Evolutionary conservation across 371 early-diverging fungal species (phyloP), one percentile per base, ranked within the genome.

Genomic region (Mucor circinelloides): DNA sequence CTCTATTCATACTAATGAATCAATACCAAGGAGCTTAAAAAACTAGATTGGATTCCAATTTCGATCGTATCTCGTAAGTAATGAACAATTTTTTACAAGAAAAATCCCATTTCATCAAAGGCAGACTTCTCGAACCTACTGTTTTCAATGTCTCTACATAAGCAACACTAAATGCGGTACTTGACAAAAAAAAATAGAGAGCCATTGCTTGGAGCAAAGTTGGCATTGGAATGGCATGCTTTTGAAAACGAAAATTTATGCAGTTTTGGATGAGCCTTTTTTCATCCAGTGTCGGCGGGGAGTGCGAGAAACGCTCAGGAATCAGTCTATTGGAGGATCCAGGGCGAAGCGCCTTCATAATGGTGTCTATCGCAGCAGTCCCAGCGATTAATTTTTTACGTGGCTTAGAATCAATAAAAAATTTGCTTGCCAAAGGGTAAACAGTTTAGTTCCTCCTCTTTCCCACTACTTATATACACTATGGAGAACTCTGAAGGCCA

Each of bases 401-500:
- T 69, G 70, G 70, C 70, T 69, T 69, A 64, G 70, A 55, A 30
- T 27, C n/a, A 23, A 65, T 69, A 69, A 69, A 69, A 69, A 69
- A 64, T 69, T 69, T 69, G 70, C 54, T 60, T 23, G 56, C 57
- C 34, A 38, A 23, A 50, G 50, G 59, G 48, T 55, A 31, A 46
- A 23, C 23, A 28, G 50, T 50, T 64, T 54, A 36, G 44, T 57
- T 69, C 70, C 66, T 67, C 46, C 73, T 70, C 65, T 76, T 68
- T 63, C 70, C 32, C 67, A 70, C 55, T 67, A 63, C 56, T 70
- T 57, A 62, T 58, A 67, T 42, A 60, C 67, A 77, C 60, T 64
- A 87, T 87, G 87, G 83, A 89, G 74, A 90, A 90, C 89, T 83
- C 84, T 78, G 85, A 90, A 80, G 90, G 89, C 69, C 73, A 84